phyloP scores from a whole-genome alignment of 1,284 basidiomycete genomes.

The Rugosomyces carneus region DNA sequence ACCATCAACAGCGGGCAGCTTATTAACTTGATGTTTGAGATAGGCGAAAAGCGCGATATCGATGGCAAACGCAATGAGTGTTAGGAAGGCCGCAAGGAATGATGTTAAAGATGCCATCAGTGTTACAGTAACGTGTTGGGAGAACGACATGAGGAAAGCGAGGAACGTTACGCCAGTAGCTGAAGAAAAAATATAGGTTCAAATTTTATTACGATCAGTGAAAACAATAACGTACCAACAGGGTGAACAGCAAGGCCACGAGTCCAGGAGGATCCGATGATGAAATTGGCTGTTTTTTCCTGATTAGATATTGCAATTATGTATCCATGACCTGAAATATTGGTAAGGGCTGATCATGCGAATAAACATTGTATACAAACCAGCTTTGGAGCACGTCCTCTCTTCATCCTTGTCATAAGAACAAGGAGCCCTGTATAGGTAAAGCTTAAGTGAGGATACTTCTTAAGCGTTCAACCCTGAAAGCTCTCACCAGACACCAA shows the following conservation, averaged over 20 bases:
- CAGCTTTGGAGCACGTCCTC: constrained; percentile 38
- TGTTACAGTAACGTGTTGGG: constrained; percentile 51
- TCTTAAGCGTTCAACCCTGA: neutral
- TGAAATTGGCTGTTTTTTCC: constrained; percentile 29
- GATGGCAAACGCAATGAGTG: constrained; percentile 64
- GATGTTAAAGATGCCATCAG: constrained; percentile 56
- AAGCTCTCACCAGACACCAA: constrained; percentile 53
- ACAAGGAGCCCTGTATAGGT: constrained; percentile 46
- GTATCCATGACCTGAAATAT: constrained; percentile 50
- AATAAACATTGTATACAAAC: constrained; percentile 21
- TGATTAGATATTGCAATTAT: constrained; percentile 34
- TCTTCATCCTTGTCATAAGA: constrained; percentile 39
- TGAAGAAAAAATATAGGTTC: constrained; percentile 24
- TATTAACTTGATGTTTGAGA: constrained; percentile 48
- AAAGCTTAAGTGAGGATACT: neutral
- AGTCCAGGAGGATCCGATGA: constrained; percentile 57
- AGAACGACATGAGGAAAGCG: constrained; percentile 58
- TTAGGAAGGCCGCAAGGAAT: constrained; percentile 59
- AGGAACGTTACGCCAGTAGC: constrained; percentile 59
- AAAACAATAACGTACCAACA: constrained; percentile 43
- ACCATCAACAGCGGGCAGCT: constrained; percentile 36
- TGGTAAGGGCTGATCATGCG: constrained; percentile 4
- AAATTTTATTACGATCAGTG: neutral
- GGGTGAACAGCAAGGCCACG: constrained; percentile 68
- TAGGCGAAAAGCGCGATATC: constrained; percentile 69